Base-by-base conservation (phyloP, 805 yeast species). In the Candida vaughaniae region DNA sequence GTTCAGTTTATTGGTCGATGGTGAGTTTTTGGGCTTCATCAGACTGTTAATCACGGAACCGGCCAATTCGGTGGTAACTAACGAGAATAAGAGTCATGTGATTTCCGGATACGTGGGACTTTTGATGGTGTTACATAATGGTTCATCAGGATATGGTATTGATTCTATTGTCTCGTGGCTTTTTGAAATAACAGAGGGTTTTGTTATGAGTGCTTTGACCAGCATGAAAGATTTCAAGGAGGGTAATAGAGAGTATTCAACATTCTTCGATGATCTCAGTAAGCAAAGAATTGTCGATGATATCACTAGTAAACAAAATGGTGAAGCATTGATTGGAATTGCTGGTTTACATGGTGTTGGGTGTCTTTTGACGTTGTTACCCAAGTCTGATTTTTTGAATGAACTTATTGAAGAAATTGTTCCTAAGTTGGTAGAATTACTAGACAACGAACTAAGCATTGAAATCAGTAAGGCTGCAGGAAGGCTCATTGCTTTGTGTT, bases 381-480 rank as follows among this genome's bases (percentile, higher is more conserved):
- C 60, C 30, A 61, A 64, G 41, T 72, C 73, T 3, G 71, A 64
- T 27, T 64, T 48, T 52, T 60, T 64, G 33, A 72, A 71, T 50
- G 71, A 66, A 22, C 48, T 76, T 17, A 46, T 48, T 18, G 75
- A 71, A 25, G 55, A 62, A 16, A 43, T 68, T 25, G 56, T 70
- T 2, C 41, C 45, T 5, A 63, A 69, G 31, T 42, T 73, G 18
- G 56, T 73, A 5, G 70, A 62, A 2, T 59, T 73, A 25, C 51
- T 76, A 14, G 72, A 71, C 36, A 58, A 64, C 30, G 71, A 60
- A 22, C 60, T 62, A 25, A 56, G 49, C 35, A 53, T 66, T 15
- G 77, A 71, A n/a, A 60, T 80, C 7, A 61, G 74, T 16, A 71
- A 73, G 34, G 77, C 85, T 0, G 75, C 77, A 1, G 80, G 78